Evolutionary conservation across 1,284 basidiomycete species (phyloP), one percentile per base, ranked within the genome.

Genomic region (Trichosporon sp.): DNA sequence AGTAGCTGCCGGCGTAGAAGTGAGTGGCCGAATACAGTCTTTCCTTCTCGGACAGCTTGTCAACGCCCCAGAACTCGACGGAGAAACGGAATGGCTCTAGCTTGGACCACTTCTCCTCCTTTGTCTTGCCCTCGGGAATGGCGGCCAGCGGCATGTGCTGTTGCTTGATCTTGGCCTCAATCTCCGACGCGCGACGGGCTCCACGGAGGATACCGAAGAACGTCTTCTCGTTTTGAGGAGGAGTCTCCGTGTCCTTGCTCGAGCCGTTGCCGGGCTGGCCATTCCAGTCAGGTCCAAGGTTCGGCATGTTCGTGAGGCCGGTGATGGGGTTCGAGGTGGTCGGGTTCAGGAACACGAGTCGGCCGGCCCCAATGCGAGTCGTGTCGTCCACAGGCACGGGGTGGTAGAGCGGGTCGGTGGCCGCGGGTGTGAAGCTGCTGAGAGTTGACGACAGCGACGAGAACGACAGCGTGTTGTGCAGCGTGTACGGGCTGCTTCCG

Each of bases 21-120:
- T 85, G 84, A 5, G 85, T 86, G 12, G 78, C 75, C 2, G 83
- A 85, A 72, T 86, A 86, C 32, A 82, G 76, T 27, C 93, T 86
- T 68, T 89, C 89, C 83, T 94, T 95, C 70, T 96, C 93, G 68
- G 89, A 90, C 60, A 97, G 86, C 62, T 86, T 84, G 74, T 92
- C 91, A 29, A 94, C 87, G 74, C 92, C 91, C 89, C 92, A 96
- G 80, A 96, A 96, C 81, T 97, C 94, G 63, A 93, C 92, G 5
- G 89, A 88, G 77, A 96, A 84, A 44, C 84, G 87, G 81, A 87
- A 90, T 0, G 93, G 93, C 64, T 93, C 83, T 35, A 79, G 76
- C 34, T 76, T 77, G 5, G 81, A 80, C 81, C 82, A 84, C 47
- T 75, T 75, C 29, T 76, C 73, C 44, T 75, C 74, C 27, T 65